Base-by-base conservation (phyloP, 2,329 filamentous ascomycete species). In the Fusarium domesticum region DNA sequence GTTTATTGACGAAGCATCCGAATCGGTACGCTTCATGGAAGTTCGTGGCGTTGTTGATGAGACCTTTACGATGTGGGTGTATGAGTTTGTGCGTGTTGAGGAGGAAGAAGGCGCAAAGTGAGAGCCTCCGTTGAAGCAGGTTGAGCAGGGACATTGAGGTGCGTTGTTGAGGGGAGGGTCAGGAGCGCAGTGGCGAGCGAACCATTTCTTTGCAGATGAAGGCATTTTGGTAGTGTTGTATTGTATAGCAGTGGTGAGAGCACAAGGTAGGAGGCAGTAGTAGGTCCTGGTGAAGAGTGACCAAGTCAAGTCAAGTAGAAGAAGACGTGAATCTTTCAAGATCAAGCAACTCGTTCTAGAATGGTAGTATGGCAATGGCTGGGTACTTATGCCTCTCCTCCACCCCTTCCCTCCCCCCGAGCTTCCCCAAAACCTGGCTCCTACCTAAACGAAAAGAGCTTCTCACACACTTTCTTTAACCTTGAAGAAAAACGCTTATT, bases 161-260 rank as follows among this genome's bases (percentile, higher is more conserved):
- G 55, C 57, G 46, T 54, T 53, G 55, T 60, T 63, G 54, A 67
- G 56, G 35, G 68, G 66, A 2, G 68, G 68, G 15, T 65, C 64
- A 42, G 68, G 66, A 37, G 66, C 57, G 50, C 66, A 69, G 62
- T 70, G 68, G 48, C 67, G 67, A 37, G 65, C 63, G 47, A 69
- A 70, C 68, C 68, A 71, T 51, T 57, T 62, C 38, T 61, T 63
- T 35, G 50, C 57, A 39, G 56, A 46, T 25, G 64, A 67, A 48
- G 64, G 54, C 64, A 66, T 65, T 36, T 36, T 58, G 54, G 40
- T 43, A 16, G 12, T 15, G 35, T 20, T 20, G 49, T 31, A 37
- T n/a, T 18, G 30, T 5, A 35, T 39, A 16, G 33, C 39, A 17
- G n/a, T 32, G n/a, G 19, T 36, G 19, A 6, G 34, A 10, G 14